Base-by-base conservation (phyloP, 805 yeast species). In the Tanozyma kutaoensis region DNA sequence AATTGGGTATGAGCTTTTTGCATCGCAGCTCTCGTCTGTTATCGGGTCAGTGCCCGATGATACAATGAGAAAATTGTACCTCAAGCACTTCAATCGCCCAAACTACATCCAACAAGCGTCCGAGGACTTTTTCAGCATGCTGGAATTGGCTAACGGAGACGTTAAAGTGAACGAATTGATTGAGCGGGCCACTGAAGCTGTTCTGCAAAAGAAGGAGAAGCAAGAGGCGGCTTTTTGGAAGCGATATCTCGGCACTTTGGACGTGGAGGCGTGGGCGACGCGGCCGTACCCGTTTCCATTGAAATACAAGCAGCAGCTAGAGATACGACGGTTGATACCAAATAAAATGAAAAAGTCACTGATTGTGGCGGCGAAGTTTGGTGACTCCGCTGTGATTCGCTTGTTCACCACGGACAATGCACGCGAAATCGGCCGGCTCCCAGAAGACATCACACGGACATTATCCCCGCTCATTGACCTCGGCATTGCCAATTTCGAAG, bases 391-490 rank as follows among this genome's bases (percentile, higher is more conserved):
- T 1, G 50, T 58, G 5, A 48, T 59, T 8, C 36, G 66, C 23
- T 34, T 60, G 10, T 48, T 42, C 31, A 48, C 55, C 3, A 20
- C 29, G 2, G 38, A 48, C 10, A 37, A 33, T n/a, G 52, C 45
- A 9, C 36, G 78, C 32, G 94, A 81, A 43, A 57, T 86, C 17
- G 96, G 91, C 0, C 65, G 94, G 37, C 45, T 81, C 1, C 75
- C 81, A 0, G 85, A 76, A 35, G 78, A 71, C 26, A 56, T 71
- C 17, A 84, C 93, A 0, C 50, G 65, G 4, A 63, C 75, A 8
- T 43, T 86, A 8, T 66, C 75, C 3, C 84, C 93, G 0, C 55
- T 85, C 18, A 29, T 80, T 2, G 79, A 70, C 28, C 48, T 66
- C 8, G 56, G 60, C 6, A 57, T 72, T 3, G 66, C 78, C 22